Evolutionary conservation across 768 basidiomycete genomes (phyloP).

Genomic region (Galerina sulciceps): DNA sequence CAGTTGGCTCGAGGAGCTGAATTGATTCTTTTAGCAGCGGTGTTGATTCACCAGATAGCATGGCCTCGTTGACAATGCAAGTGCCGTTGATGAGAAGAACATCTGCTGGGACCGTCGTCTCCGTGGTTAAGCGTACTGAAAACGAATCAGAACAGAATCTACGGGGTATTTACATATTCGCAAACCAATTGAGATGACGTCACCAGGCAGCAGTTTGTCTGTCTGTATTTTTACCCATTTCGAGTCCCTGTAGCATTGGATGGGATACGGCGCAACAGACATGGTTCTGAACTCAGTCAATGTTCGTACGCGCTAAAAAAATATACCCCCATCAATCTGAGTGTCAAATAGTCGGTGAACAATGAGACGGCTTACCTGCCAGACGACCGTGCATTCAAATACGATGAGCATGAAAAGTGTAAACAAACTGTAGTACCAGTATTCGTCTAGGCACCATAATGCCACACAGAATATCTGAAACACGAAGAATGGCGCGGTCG

Average conservation of each 20-base stretch:
- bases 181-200: slow-evolving; percentile 79
- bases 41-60: slow-evolving; percentile 98
- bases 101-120: slow-evolving; percentile 92
- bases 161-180: neutral
- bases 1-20: slow-evolving; percentile 75
- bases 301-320: slow-evolving; percentile 83
- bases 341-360: neutral
- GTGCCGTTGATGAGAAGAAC: slow-evolving; percentile 91
- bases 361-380: slow-evolving; percentile 66
- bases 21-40: slow-evolving; percentile 96
- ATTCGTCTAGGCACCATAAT: slow-evolving; percentile 97
- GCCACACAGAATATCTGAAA: slow-evolving; percentile 99
- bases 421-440: slow-evolving; percentile 98
- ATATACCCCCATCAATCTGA: neutral
- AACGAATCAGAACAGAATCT: slow-evolving; percentile 6
- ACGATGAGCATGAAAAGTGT: slow-evolving; percentile 98
- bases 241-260: slow-evolving; percentile 78
- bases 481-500: slow-evolving; percentile 98
- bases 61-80: slow-evolving; percentile 98
- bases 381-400: slow-evolving; percentile 98
- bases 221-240: slow-evolving; percentile 84
- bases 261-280: slow-evolving; percentile 90
- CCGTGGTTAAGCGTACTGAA: slow-evolving; percentile 68
- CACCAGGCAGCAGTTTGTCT: slow-evolving; percentile 89
- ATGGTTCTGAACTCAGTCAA: slow-evolving; percentile 96